A percentile compares a stretch with the other conserved stretches of the same genome.
Conservation (phyloP, 1,284 basidiomycete species). For the Mycena sp. region DNA sequence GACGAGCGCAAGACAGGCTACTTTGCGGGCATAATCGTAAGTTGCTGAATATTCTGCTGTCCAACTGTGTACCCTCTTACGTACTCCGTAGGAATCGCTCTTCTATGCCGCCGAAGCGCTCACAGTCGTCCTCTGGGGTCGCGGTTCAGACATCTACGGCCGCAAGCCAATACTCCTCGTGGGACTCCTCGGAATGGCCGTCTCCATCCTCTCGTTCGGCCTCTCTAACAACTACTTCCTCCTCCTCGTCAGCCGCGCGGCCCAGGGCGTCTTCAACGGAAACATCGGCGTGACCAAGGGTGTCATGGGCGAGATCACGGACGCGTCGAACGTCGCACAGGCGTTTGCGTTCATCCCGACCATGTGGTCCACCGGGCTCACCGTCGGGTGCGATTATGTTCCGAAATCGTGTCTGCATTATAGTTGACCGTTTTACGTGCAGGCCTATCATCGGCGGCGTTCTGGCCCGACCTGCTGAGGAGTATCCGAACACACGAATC, state of each 20-base stretch:
- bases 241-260: slow-evolving; percentile 48
- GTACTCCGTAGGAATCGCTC: slow-evolving; percentile 47
- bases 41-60: no score
- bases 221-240: slow-evolving; percentile 50
- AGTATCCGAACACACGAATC: slow-evolving; percentile 49
- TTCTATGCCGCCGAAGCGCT: slow-evolving; percentile 53
- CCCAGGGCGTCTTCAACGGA: slow-evolving; percentile 57
- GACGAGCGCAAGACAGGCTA: slow-evolving; percentile 58
- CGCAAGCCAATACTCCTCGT: slow-evolving; percentile 52
- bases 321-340: slow-evolving; percentile 53
- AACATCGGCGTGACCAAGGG: slow-evolving; percentile 53
- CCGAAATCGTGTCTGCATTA: not conserved
- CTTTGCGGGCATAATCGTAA: slow-evolving; percentile 50
- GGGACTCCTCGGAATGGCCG: slow-evolving; percentile 53
- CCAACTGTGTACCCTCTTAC: no score
- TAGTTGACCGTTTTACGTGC: not conserved
- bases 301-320: slow-evolving; percentile 50
- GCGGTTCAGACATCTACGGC: slow-evolving; percentile 53
- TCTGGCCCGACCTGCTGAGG: slow-evolving; percentile 50
- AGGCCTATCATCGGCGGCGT: slow-evolving; percentile 55
- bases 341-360: slow-evolving; percentile 53
- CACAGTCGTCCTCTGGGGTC: slow-evolving; percentile 53
- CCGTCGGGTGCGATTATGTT: not conserved
- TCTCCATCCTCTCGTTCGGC: slow-evolving; percentile 55
- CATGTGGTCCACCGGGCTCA: slow-evolving; percentile 44